Evolutionary conservation across 139 green algal species (phyloP).

Genomic region (Coelastrella sp.): DNA sequence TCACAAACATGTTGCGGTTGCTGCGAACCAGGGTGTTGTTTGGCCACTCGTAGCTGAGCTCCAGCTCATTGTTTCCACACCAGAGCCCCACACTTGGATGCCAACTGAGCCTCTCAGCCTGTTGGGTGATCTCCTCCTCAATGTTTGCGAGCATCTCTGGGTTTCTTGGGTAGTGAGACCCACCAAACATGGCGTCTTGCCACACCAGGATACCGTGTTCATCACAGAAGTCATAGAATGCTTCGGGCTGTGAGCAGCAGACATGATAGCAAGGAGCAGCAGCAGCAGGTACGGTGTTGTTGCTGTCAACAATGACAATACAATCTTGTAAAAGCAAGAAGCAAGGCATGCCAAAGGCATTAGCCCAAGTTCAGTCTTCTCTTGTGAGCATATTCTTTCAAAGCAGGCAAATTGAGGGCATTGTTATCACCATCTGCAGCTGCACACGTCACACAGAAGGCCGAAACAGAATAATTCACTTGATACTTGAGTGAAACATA

Average conservation of each 20-base stretch:
- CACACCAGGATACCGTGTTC: constrained; percentile 60
- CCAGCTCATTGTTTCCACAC: constrained; percentile 78
- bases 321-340: too few relatives aligned
- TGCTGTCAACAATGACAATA: too few relatives aligned
- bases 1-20: constrained; percentile 66
- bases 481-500: too few relatives aligned
- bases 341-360: too few relatives aligned
- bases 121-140: constrained; percentile 22
- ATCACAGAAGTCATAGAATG: constrained; percentile 57
- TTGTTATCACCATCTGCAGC: too few relatives aligned
- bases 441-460: too few relatives aligned
- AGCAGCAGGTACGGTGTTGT: background rate
- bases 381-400: too few relatives aligned
- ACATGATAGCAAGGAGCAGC: background rate
- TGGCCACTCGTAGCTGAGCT: constrained; percentile 40
- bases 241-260: constrained; percentile 22
- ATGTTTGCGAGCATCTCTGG: constrained; percentile 19
- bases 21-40: constrained; percentile 30
- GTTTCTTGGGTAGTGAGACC: constrained; percentile 25
- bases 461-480: too few relatives aligned
- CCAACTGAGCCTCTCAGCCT: constrained; percentile 36
- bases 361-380: too few relatives aligned
- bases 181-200: constrained; percentile 56
- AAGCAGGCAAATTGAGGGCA: too few relatives aligned
- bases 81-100: constrained; percentile 70